Evolutionary conservation across 2,329 filamentous ascomycete species (phyloP), one percentile per base, ranked within the genome.

Genomic region (Aurifilum marmelostoma): DNA sequence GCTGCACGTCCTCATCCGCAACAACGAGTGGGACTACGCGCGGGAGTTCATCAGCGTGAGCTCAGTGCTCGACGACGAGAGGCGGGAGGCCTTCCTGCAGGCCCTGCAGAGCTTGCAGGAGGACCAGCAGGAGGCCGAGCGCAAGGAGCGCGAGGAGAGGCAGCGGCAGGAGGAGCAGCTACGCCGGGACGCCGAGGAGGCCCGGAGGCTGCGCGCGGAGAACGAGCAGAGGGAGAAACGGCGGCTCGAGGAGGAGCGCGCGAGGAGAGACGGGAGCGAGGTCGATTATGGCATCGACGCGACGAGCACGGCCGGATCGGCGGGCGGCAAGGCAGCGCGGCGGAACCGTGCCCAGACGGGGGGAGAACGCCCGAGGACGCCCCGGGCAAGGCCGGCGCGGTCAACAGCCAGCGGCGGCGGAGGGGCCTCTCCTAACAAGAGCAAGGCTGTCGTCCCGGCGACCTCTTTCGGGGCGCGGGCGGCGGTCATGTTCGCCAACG

Each of bases 21-120:
- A 97, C 74, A 90, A 93, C 67, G 94, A 98, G 80, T 99, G 96
- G 96, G 93, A 97, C 69, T 97, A 97, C 75, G 93, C 96, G 4
- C 88, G 89, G 70, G 92, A 97, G 74, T 98, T 98, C 78, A 97
- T 98, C 76, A 89, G 86, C 75, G 88, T 93, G 76, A 96, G 90
- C 78, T 90, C 95, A 61, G 89, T 97, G 34, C 85, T 99, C 1
- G 95, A 98, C 77, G 95, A 97, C 65, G 96, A 98, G 81, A 88
- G 93, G 59, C 89, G 93, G 72, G 93, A 98, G 75, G 90, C 92
- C 0, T 97, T 98, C 78, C 81, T 97, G 21, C 91, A 95, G 74
- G 95, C 94, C 5, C 84, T 98, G 21, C 89, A 97, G 77, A 91
- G 89, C 66, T 83, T 98, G 39, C 91, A 92, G 74, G 94, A 97